Conservation (phyloP, 2,329 filamentous ascomycete species). For the Colletotrichum sidae region DNA sequence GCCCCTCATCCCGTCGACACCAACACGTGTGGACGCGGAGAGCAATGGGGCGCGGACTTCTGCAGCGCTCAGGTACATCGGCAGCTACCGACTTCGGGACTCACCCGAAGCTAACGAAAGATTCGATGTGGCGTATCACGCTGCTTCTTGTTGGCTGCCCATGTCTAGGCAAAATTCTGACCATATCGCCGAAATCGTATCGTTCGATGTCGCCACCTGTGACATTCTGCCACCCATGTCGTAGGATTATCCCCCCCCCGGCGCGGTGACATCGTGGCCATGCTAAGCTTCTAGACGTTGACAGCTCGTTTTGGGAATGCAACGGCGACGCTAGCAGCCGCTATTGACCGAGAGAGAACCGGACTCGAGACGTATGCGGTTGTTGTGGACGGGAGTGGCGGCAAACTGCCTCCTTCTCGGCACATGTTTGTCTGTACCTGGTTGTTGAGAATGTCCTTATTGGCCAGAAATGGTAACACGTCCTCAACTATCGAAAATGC, state of each 20-base stretch:
- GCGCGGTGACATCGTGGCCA: constrained; percentile 20
- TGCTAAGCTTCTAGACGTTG: constrained; percentile 22
- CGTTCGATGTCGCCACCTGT: constrained; percentile 31
- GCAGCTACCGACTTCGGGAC: constrained; percentile 24
- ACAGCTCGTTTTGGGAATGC: constrained; percentile 1
- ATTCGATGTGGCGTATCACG: constrained; percentile 6
- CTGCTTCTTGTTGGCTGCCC: neutral
- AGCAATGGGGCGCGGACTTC: constrained; percentile 3
- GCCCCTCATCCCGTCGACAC: constrained; percentile 20
- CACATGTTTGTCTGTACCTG: constrained; percentile 1
- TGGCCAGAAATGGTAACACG: constrained; percentile 22
- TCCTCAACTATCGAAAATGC: constrained; percentile 24
- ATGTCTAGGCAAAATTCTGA: neutral
- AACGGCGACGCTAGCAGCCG: constrained; percentile 27
- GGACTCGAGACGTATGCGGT: neutral
- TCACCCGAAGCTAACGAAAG: constrained; percentile 28
- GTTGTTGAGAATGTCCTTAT: neutral
- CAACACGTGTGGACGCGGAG: constrained; percentile 21
- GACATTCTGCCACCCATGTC: constrained; percentile 16
- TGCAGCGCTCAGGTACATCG: constrained; percentile 24
- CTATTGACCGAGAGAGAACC: constrained; percentile 19
- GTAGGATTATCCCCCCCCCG: neutral
- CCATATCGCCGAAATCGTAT: constrained; percentile 20
- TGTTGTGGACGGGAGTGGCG: constrained; percentile 17
- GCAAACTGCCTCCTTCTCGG: constrained; percentile 13